Evolutionary conservation across 2,329 filamentous ascomycete species (phyloP).

Genomic region (Xylariomycetidae sp.): DNA sequence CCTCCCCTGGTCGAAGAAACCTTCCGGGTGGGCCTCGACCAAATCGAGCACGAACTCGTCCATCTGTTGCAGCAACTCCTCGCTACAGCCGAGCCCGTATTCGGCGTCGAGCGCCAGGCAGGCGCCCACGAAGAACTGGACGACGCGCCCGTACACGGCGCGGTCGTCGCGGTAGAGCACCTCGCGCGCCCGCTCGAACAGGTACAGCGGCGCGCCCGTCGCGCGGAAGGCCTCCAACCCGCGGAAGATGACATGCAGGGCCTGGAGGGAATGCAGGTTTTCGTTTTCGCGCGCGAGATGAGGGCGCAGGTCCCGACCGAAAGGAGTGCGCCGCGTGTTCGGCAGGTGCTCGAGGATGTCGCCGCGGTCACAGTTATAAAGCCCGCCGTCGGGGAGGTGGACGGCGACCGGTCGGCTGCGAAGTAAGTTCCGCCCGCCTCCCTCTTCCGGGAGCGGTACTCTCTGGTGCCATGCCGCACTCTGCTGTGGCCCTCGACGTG

Average conservation of each 20-base stretch:
- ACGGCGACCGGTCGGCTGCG: constrained; percentile 5
- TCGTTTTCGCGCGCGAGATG: constrained; percentile 4
- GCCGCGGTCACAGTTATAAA: constrained; percentile 6
- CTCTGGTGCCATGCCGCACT: no score
- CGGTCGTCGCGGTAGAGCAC: constrained; percentile 4
- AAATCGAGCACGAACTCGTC: constrained; percentile 11
- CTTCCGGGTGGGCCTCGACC: constrained; percentile 6
- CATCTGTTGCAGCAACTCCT: constrained; percentile 11
- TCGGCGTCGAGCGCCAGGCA: constrained; percentile 11
- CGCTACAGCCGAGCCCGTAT: constrained; percentile 11
- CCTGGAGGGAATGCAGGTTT: constrained; percentile 2
- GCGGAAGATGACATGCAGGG: constrained; percentile 8
- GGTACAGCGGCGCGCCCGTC: constrained; percentile 4
- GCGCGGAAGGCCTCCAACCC: constrained; percentile 7
- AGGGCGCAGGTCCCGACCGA: constrained; percentile 6
- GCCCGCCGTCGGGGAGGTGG: not conserved
- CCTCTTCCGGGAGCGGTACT: no score
- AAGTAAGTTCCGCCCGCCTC: not conserved
- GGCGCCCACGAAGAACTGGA: constrained; percentile 7
- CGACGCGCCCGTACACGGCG: constrained; percentile 1
- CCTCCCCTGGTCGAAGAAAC: constrained; percentile 2
- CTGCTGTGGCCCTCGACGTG: no score
- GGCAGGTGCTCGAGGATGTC: constrained; percentile 12
- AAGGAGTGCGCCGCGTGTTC: constrained; percentile 6
- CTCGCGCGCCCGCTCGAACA: constrained; percentile 11